A percentile compares a stretch with the other conserved stretches of the same genome.
Evolutionary conservation across 768 basidiomycete species (phyloP).

Genomic region (Lentinus tigrinus): DNA sequence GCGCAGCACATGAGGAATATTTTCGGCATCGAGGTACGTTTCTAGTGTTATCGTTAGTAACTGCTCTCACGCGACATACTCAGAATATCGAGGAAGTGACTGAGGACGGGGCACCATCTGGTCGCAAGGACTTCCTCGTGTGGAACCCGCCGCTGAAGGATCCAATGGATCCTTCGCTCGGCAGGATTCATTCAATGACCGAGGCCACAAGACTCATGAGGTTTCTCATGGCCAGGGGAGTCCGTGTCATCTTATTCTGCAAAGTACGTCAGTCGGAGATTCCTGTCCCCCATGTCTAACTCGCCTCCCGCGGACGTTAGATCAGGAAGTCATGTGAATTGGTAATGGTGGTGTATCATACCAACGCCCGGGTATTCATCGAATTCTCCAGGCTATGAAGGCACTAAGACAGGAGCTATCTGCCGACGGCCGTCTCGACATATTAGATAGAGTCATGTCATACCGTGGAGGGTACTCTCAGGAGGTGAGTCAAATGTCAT

Average conservation of each 20-base stretch:
- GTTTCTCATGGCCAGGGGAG: constrained; percentile 77
- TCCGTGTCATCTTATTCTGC: constrained; percentile 87
- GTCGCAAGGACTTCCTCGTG: constrained; percentile 73
- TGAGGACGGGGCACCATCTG: constrained; percentile 82
- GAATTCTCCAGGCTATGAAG: constrained; percentile 67
- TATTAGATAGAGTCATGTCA: constrained; percentile 72
- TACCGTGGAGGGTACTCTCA: constrained; percentile 86
- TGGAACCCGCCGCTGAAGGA: constrained; percentile 73
- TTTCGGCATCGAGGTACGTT: constrained; percentile 55
- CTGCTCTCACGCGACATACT: constrained; percentile 17
- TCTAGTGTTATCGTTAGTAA: background rate
- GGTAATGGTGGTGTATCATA: constrained; percentile 37
- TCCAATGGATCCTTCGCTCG: constrained; percentile 49
- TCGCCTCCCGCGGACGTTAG: constrained; percentile 36
- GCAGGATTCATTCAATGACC: constrained; percentile 54
- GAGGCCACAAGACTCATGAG: constrained; percentile 75
- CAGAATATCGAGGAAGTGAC: constrained; percentile 63
- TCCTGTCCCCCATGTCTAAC: background rate
- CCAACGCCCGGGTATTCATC: background rate
- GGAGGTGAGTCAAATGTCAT: constrained; percentile 40
- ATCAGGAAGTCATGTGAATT: constrained; percentile 81
- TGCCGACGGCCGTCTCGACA: constrained; percentile 72
- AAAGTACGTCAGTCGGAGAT: constrained; percentile 45
- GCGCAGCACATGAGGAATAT: constrained; percentile 71
- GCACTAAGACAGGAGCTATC: constrained; percentile 67